Evolutionary conservation across 768 basidiomycete genomes (phyloP).

Genomic region (Lactifluus echinatus): DNA sequence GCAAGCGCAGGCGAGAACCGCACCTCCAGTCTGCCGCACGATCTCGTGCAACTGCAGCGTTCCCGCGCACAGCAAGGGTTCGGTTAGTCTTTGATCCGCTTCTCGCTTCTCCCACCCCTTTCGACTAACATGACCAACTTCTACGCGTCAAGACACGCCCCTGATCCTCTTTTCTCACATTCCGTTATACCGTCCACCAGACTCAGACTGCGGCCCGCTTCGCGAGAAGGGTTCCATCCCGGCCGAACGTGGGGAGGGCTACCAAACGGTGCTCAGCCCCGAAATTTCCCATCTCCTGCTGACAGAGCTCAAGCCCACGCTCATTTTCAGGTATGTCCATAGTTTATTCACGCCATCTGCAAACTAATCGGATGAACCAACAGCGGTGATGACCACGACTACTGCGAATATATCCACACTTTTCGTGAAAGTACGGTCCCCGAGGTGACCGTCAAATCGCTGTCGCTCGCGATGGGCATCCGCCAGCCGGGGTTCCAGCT

Average conservation of each 20-base stretch:
- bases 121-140: neutral
- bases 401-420: slow-evolving; percentile 69
- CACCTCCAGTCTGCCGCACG: slow-evolving; percentile 35
- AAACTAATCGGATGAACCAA: neutral
- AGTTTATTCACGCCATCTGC: neutral
- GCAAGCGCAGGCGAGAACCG: slow-evolving; percentile 33
- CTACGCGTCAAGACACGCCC: neutral
- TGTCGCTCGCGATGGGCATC: slow-evolving; percentile 88
- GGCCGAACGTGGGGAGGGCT: slow-evolving; percentile 68
- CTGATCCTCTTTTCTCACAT: slow-evolving; percentile 60
- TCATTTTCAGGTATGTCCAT: slow-evolving; percentile 61
- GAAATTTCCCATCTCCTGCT: slow-evolving; percentile 61
- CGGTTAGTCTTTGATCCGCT: neutral
- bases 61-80: neutral
- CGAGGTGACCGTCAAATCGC: slow-evolving; percentile 83
- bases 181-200: slow-evolving; percentile 69
- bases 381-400: slow-evolving; percentile 94
- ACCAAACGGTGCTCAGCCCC: slow-evolving; percentile 74
- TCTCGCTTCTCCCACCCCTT: slow-evolving; percentile 29
- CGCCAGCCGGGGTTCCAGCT: slow-evolving; percentile 83
- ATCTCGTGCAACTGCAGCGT: slow-evolving; percentile 7
- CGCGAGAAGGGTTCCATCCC: slow-evolving; percentile 70
- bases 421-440: slow-evolving; percentile 31
- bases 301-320: slow-evolving; percentile 48
- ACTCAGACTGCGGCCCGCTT: slow-evolving; percentile 62